Percentiles rank a stretch among this genome's conserved stretches.
phyloP scores from a whole-genome alignment of 345 rosid genomes.

The Stellera chamaejasme region DNA sequence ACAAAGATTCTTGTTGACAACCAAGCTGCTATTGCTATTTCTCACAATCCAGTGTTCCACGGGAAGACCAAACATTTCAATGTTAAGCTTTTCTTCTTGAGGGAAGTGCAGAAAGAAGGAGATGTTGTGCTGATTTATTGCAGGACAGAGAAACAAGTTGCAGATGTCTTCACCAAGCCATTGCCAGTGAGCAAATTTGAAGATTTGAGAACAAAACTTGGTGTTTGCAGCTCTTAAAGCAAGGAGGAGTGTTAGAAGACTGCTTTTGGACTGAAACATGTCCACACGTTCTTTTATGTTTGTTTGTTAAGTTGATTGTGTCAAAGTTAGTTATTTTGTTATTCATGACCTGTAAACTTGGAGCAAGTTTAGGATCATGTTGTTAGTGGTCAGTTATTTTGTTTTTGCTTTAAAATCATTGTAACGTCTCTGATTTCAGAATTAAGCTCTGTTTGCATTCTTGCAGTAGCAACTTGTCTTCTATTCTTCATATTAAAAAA shows the following conservation, averaged over 20 bases:
- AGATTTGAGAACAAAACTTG: background rate
- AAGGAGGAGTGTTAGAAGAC: slow-evolving; percentile 10
- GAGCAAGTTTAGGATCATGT: no score
- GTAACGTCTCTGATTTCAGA: no score
- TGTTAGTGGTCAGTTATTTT: no score
- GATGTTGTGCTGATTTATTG: background rate
- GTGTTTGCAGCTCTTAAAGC: slow-evolving; percentile 1
- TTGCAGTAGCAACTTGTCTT: no score
- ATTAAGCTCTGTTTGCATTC: no score
- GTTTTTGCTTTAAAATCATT: no score
- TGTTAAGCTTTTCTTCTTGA: background rate
- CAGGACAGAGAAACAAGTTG: background rate
- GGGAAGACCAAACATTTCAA: background rate
- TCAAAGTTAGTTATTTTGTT: no score
- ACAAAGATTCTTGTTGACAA: slow-evolving; percentile 1
- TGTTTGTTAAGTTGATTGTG: no score
- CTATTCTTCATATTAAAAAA: no score
- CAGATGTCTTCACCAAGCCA: slow-evolving; percentile 1
- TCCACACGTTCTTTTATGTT: no score
- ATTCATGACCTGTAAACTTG: no score
- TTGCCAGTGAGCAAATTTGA: slow-evolving; percentile 4
- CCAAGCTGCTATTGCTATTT: slow-evolving; percentile 3
- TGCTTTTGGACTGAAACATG: background rate
- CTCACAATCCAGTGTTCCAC: background rate
- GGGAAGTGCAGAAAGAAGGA: background rate